Percentiles rank a stretch among this genome's conserved stretches.
These are phyloP conservation scores for Phtheirospermum japonicum DNA, from an alignment of 257 asterid species.

Conservation along the genomic window DNA sequence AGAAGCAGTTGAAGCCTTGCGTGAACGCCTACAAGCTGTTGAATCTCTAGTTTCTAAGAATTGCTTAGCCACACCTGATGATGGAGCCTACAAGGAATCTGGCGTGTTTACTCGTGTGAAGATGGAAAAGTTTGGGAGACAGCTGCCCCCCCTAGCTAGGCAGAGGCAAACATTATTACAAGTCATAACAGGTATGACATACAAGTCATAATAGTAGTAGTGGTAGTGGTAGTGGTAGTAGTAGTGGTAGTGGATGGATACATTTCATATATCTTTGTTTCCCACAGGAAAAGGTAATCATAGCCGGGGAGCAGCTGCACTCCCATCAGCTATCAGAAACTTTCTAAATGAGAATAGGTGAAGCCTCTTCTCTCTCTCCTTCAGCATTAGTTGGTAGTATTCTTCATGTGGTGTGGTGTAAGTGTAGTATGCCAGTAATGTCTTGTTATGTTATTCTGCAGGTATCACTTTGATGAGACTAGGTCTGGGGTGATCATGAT, in stretches of 20 bases:
- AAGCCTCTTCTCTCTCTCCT: slow-evolving; percentile 21
- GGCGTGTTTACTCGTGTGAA: slow-evolving; percentile 27
- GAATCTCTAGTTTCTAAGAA: slow-evolving; percentile 47
- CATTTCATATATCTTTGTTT: slow-evolving; percentile 16
- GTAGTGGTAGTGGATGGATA: no score
- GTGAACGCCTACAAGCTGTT: slow-evolving; percentile 54
- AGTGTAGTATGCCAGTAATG: no score
- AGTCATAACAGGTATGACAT: slow-evolving; percentile 85
- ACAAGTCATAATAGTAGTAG: no score
- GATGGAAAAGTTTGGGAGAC: slow-evolving; percentile 35
- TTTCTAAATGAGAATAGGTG: slow-evolving; percentile 68
- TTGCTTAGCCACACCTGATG: slow-evolving; percentile 22
- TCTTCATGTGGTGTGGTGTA: no score
- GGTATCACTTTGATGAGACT: slow-evolving; percentile 69
- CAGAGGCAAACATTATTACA: slow-evolving; percentile 51
- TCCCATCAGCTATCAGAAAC: slow-evolving; percentile 72
- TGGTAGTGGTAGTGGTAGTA: no score
- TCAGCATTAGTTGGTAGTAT: not conserved
- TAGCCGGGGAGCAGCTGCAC: slow-evolving; percentile 76
- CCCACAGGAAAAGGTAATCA: slow-evolving; percentile 80
- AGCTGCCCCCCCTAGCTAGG: slow-evolving; percentile 33
- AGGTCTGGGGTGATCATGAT: slow-evolving; percentile 67
- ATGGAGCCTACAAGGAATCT: slow-evolving; percentile 32
- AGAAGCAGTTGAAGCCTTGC: slow-evolving; percentile 86
- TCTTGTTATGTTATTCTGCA: slow-evolving; percentile 28